Evolutionary conservation across 768 basidiomycete genomes (phyloP).

Genomic region (Lyophyllum decastes): DNA sequence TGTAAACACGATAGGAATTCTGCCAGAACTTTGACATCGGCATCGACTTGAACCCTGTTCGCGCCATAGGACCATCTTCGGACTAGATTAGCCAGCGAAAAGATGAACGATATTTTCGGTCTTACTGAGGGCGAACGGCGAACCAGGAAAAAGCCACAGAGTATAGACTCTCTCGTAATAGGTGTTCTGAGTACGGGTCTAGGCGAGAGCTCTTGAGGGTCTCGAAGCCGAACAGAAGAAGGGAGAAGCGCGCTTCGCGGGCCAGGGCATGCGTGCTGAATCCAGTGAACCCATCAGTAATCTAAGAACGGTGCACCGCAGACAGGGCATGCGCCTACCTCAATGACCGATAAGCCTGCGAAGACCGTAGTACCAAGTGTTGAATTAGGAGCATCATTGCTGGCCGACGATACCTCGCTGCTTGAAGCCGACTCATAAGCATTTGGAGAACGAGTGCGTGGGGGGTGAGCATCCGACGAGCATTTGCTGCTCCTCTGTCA

Average conservation of each 20-base stretch:
- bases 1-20: conserved; percentile 83
- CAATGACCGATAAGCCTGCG: conserved; percentile 64
- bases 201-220: conserved; percentile 85
- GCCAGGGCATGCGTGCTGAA: conserved; percentile 88
- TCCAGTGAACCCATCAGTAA: conserved; percentile 2
- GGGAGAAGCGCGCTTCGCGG: conserved; percentile 86
- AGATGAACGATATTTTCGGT: not conserved
- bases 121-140: conserved; percentile 88
- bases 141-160: conserved; percentile 90
- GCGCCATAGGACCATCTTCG: conserved; percentile 95
- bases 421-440: conserved; percentile 89
- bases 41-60: conserved; percentile 85
- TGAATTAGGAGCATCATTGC: conserved; percentile 86
- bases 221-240: conserved; percentile 93
- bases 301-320: not conserved
- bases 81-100: not conserved
- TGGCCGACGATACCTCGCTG: conserved; percentile 84
- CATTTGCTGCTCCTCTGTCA: conserved; percentile 68
- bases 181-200: conserved; percentile 79
- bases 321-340: conserved; percentile 52
- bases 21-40: conserved; percentile 83
- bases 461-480: conserved; percentile 76
- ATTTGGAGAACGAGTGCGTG: conserved; percentile 86
- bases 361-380: conserved; percentile 81
- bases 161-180: conserved; percentile 77